Evolutionary conservation across 2,329 filamentous ascomycete genomes (phyloP).

Genomic region (Escovopsis sp.): DNA sequence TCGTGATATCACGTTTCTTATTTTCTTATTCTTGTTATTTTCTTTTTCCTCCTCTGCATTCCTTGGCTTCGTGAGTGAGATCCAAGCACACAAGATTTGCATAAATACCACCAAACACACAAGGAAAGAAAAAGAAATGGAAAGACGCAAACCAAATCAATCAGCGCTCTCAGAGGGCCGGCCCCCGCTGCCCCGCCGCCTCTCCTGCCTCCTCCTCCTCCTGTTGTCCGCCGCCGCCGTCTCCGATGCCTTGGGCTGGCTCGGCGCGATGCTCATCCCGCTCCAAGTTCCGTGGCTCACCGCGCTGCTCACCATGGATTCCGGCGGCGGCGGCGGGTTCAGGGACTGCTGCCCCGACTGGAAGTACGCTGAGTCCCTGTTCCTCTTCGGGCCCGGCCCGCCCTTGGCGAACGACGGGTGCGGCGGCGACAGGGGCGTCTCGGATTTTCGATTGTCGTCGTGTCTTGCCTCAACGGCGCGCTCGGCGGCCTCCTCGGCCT

Average conservation of each 20-base stretch:
- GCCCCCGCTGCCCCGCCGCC: slow-evolving; percentile 26
- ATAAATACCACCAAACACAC: background rate
- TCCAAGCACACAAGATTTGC: too few relatives aligned
- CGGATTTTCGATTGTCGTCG: slow-evolving; percentile 13
- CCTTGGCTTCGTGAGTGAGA: too few relatives aligned
- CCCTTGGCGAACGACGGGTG: slow-evolving; percentile 41
- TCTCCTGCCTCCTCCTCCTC: slow-evolving; percentile 40
- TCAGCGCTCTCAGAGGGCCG: slow-evolving; percentile 13
- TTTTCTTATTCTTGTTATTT: too few relatives aligned
- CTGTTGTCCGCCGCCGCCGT: slow-evolving; percentile 31
- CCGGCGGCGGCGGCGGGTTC: slow-evolving; percentile 19
- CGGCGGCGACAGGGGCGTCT: slow-evolving; percentile 33
- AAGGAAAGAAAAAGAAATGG: background rate
- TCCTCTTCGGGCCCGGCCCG: slow-evolving; percentile 28
- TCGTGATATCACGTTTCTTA: too few relatives aligned
- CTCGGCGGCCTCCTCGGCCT: slow-evolving; percentile 33
- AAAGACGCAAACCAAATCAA: too few relatives aligned
- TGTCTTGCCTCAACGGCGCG: slow-evolving; percentile 23
- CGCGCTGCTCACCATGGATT: slow-evolving; percentile 31
- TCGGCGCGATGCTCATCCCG: slow-evolving; percentile 32
- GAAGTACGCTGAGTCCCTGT: slow-evolving; percentile 49
- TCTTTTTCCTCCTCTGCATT: too few relatives aligned
- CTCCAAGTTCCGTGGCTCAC: slow-evolving; percentile 41
- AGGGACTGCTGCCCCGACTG: slow-evolving; percentile 24
- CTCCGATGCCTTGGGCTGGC: slow-evolving; percentile 11